Conservation (phyloP, 1,139 yeast species). For the Groenewaldozyma auringiensis region DNA sequence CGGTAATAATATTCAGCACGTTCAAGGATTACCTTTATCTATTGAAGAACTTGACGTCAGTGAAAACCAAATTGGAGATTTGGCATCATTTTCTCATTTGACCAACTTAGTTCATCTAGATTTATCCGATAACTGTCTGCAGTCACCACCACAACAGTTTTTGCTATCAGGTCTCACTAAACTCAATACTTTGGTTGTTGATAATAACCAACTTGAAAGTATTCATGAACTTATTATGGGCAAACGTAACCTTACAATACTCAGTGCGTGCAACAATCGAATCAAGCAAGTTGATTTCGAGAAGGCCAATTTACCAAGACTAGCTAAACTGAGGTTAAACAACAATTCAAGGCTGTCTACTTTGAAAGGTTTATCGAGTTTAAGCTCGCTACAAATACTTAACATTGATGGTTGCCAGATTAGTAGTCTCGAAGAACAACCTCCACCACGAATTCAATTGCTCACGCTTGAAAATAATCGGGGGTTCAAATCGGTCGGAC, state of each 20-base stretch:
- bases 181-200: constrained; percentile 23
- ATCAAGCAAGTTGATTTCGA: background rate
- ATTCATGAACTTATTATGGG: constrained; percentile 17
- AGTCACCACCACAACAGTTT: constrained; percentile 17
- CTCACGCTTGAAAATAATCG: background rate
- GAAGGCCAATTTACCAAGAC: background rate
- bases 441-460: background rate
- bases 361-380: constrained; percentile 16
- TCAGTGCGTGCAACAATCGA: background rate
- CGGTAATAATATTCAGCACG: constrained; percentile 29
- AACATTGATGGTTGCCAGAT: constrained; percentile 13
- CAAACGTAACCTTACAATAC: background rate
- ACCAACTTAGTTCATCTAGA: constrained; percentile 27
- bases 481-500: background rate
- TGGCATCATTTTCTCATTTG: constrained; percentile 26
- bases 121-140: constrained; percentile 23
- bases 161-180: constrained; percentile 19
- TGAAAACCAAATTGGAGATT: constrained; percentile 28
- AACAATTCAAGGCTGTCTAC: constrained; percentile 8
- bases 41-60: constrained; percentile 25
- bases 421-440: background rate
- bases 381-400: constrained; percentile 14
- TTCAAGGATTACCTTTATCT: constrained; percentile 32
- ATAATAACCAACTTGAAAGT: constrained; percentile 21
- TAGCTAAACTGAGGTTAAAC: constrained; percentile 13